phyloP scores from a whole-genome alignment of 2,329 filamentous ascomycete genomes.

The Lasiodiplodia gonubiensis region DNA sequence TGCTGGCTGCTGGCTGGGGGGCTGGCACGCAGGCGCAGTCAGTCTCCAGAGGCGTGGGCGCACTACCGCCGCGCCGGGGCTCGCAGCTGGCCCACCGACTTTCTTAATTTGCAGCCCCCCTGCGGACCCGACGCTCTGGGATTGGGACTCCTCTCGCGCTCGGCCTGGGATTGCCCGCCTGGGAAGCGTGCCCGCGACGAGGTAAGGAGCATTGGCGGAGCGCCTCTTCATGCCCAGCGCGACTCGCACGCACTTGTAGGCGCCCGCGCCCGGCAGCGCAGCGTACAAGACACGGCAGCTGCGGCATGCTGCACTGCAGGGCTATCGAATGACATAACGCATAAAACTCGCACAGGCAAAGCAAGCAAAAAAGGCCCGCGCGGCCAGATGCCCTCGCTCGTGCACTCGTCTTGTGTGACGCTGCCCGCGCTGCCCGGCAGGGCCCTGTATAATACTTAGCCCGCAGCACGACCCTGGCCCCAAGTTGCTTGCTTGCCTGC shows the following conservation, averaged over 20 bases:
- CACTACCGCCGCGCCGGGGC: constrained; percentile 9
- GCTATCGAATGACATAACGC: constrained; percentile 15
- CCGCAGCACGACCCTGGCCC: constrained; percentile 6
- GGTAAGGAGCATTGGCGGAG: constrained; percentile 12
- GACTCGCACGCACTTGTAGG: constrained; percentile 17
- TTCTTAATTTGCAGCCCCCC: constrained; percentile 20
- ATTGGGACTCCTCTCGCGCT: constrained; percentile 21
- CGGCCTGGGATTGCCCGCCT: constrained; percentile 19
- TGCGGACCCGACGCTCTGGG: constrained; percentile 9
- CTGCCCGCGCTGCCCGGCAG: background rate
- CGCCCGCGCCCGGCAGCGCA: background rate
- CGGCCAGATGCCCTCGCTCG: constrained; percentile 21
- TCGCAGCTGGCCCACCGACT: constrained; percentile 5
- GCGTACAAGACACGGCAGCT: constrained; percentile 13
- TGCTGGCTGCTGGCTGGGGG: background rate
- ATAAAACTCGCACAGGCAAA: constrained; percentile 18
- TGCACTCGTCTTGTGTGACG: constrained; percentile 17
- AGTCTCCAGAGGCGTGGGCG: constrained; percentile 4
- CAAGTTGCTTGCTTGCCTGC: constrained; percentile 7
- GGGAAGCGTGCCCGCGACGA: constrained; percentile 13
- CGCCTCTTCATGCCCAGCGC: constrained; percentile 24
- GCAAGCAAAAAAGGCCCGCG: constrained; percentile 17
- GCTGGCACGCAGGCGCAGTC: background rate
- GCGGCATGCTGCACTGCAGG: constrained; percentile 5
- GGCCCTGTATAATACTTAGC: background rate